Percentiles rank a stretch among this genome's conserved stretches.
phyloP scores from a whole-genome alignment of 2,329 filamentous ascomycete species.

The Ophiobolus disseminans region DNA sequence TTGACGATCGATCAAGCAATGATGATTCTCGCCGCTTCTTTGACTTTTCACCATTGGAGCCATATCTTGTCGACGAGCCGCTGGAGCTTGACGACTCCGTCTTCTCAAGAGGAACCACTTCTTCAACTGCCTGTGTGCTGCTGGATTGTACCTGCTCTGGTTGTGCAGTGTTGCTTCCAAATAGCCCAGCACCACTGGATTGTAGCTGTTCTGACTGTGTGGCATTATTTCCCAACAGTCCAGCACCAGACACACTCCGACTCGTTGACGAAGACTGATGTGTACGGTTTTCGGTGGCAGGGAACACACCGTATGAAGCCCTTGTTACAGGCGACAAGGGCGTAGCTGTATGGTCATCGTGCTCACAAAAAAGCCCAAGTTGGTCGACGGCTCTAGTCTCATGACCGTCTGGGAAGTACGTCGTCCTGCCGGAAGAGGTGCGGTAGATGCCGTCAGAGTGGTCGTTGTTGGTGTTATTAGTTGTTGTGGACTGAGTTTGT shows the following conservation, averaged over 20 bases:
- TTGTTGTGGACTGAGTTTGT: neutral
- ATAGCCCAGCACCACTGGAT: neutral
- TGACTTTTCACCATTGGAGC: slow-evolving; percentile 12
- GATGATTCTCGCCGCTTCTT: slow-evolving; percentile 13
- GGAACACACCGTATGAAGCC: neutral
- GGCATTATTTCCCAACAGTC: too few relatives aligned
- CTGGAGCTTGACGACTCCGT: slow-evolving; percentile 19
- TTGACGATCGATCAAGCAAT: slow-evolving; percentile 4
- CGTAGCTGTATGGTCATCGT: slow-evolving; percentile 1
- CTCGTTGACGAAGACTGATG: neutral
- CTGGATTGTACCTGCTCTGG: neutral
- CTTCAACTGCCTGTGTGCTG: slow-evolving; percentile 12
- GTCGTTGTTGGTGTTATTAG: neutral
- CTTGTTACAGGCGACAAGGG: neutral
- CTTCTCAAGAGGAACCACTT: slow-evolving; percentile 15
- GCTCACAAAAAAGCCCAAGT: slow-evolving; percentile 11
- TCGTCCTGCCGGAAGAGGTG: slow-evolving; percentile 38
- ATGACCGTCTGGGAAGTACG: slow-evolving; percentile 38
- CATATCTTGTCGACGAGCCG: slow-evolving; percentile 28
- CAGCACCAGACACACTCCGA: too few relatives aligned
- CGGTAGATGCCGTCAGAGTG: slow-evolving; percentile 24
- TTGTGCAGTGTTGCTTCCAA: neutral
- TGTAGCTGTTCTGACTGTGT: too few relatives aligned
- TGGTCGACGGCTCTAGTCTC: neutral
- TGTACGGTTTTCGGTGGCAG: neutral